Conservation (phyloP, 257 asterid genomes). For the Cynanchum wilfordii region DNA sequence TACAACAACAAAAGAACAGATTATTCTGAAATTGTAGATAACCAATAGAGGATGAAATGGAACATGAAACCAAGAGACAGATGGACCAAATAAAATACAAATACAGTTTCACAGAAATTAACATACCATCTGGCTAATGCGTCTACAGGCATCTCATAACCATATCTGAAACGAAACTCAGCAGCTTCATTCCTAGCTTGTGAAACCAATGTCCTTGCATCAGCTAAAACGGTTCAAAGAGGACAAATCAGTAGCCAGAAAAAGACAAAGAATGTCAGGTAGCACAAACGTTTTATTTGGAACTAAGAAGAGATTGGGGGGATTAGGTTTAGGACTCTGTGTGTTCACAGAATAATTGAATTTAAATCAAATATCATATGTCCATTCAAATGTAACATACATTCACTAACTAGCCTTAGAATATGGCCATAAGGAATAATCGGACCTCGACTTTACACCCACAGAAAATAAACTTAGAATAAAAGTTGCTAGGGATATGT, state of each 20-base stretch:
- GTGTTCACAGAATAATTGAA: neutral
- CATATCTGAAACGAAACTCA: constrained; percentile 81
- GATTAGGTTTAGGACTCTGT: too few relatives aligned
- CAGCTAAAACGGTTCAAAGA: constrained; percentile 44
- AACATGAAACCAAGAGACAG: neutral
- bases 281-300: neutral
- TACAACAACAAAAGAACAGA: neutral
- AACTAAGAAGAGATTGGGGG: neutral
- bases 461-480: neutral
- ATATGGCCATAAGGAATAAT: neutral
- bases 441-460: neutral
- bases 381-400: neutral
- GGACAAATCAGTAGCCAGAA: neutral
- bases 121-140: constrained; percentile 83
- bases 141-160: constrained; percentile 96
- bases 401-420: neutral
- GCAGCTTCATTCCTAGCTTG: constrained; percentile 99
- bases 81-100: neutral
- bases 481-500: constrained; percentile 9
- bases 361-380: neutral
- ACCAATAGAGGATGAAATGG: neutral
- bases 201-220: constrained; percentile 94
- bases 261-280: neutral
- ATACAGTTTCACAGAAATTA: neutral
- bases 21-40: neutral